These are phyloP conservation scores for Clathrospora elynae DNA, from an alignment of 2,329 filamentous ascomycete genomes.

Conservation along the genomic window DNA sequence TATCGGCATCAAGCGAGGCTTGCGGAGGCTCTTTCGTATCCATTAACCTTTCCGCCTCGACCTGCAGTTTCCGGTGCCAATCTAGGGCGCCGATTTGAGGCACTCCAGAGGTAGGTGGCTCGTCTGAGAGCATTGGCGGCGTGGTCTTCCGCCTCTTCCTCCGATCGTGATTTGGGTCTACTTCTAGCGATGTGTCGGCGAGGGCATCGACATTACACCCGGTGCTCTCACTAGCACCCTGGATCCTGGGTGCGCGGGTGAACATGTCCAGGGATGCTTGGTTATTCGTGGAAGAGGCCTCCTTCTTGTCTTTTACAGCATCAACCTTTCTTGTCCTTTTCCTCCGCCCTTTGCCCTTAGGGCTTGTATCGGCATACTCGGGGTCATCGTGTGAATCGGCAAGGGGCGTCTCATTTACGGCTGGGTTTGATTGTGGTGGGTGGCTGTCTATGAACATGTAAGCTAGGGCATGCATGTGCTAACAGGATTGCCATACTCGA, in stretches of 20 bases:
- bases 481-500: constrained; percentile 21
- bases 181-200: constrained; percentile 26
- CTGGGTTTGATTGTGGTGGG: constrained; percentile 9
- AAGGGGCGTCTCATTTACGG: constrained; percentile 9
- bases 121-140: constrained; percentile 26
- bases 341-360: constrained; percentile 25
- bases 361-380: constrained; percentile 22
- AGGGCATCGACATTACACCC: background rate
- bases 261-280: constrained; percentile 40
- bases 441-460: constrained; percentile 19
- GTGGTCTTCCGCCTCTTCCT: constrained; percentile 49
- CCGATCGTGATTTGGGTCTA: constrained; percentile 38
- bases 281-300: constrained; percentile 14
- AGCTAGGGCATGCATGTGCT: constrained; percentile 1
- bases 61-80: constrained; percentile 40
- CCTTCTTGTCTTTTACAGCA: constrained; percentile 20
- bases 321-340: constrained; percentile 33
- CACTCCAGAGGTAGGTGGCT: background rate
- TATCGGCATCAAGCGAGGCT: background rate
- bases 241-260: constrained; percentile 18
- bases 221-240: background rate
- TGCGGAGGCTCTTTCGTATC: background rate
- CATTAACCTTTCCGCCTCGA: constrained; percentile 22
- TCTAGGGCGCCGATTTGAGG: constrained; percentile 11
- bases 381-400: constrained; percentile 25